These are phyloP conservation scores for Kuraishia molischiana DNA, from an alignment of 805 yeast genomes.

Conservation along the genomic window DNA sequence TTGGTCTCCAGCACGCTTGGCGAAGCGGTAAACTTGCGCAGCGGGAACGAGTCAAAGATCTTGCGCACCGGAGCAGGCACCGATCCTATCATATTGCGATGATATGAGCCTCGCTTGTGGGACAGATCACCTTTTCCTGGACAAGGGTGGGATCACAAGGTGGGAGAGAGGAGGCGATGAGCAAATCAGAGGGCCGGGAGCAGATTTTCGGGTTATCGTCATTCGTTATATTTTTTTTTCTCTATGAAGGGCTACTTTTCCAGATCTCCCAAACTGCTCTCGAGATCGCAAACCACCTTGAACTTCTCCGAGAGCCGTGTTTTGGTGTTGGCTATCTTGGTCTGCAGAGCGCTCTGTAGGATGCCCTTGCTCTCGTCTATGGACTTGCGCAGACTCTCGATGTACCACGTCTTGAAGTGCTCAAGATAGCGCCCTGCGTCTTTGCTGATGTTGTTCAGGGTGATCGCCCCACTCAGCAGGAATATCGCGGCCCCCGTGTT, in stretches of 20 bases:
- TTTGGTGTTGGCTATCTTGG: conserved; percentile 1
- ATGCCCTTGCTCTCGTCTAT: conserved; percentile 3
- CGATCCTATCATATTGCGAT: conserved; percentile 6
- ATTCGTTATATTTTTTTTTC: too few relatives aligned
- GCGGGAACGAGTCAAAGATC: conserved; percentile 44
- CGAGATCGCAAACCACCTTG: conserved; percentile 4
- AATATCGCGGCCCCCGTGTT: conserved; percentile 27
- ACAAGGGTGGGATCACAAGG: too few relatives aligned
- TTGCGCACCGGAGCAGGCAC: conserved; percentile 33
- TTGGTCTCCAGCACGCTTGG: conserved; percentile 10
- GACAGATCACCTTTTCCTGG: too few relatives aligned
- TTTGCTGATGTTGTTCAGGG: conserved; percentile 17
- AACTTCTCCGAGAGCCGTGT: neutral
- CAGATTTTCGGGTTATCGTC: too few relatives aligned
- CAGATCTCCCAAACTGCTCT: conserved; percentile 1
- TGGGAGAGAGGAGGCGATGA: too few relatives aligned
- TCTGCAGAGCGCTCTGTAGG: conserved; percentile 1
- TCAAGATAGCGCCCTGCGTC: conserved; percentile 1
- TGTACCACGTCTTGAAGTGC: conserved; percentile 5
- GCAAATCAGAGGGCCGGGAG: too few relatives aligned
- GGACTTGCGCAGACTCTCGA: conserved; percentile 2
- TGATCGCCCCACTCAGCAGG: conserved; percentile 33
- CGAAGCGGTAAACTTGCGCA: conserved; percentile 29
- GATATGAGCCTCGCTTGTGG: too few relatives aligned
- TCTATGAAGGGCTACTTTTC: conserved; percentile 1